These are phyloP conservation scores for Raffaelea albimanens DNA, from an alignment of 2,329 filamentous ascomycete genomes.

Conservation along the genomic window DNA sequence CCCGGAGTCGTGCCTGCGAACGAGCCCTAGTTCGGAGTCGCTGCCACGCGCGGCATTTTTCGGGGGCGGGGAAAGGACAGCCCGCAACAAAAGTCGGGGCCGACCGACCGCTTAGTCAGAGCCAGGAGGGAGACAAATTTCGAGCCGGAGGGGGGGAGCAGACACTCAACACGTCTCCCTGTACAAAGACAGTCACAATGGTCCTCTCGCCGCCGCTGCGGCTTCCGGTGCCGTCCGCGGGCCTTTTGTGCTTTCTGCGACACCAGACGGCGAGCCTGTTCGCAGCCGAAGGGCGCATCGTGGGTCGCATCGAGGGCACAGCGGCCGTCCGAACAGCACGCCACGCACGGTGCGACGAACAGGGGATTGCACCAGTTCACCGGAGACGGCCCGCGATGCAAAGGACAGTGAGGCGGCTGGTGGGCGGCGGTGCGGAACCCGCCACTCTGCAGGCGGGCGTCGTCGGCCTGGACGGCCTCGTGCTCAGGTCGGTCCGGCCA, in stretches of 20 bases:
- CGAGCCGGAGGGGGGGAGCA: too few relatives aligned
- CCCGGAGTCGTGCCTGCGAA: too few relatives aligned
- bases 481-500: constrained; percentile 17
- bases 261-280: constrained; percentile 54
- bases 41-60: too few relatives aligned
- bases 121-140: too few relatives aligned
- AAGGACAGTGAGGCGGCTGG: neutral
- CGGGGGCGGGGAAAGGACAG: too few relatives aligned
- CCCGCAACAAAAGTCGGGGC: too few relatives aligned
- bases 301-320: too few relatives aligned
- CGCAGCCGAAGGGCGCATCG: constrained; percentile 20
- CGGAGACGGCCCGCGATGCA: neutral
- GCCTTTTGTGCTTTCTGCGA: constrained; percentile 63
- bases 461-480: constrained; percentile 15
- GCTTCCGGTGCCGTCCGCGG: constrained; percentile 39
- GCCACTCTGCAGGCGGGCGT: constrained; percentile 13
- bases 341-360: neutral
- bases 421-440: neutral
- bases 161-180: too few relatives aligned
- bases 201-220: constrained; percentile 4
- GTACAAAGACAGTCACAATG: neutral
- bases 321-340: too few relatives aligned
- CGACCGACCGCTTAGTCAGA: too few relatives aligned
- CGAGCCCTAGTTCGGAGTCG: too few relatives aligned
- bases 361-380: constrained; percentile 17